phyloP scores from a whole-genome alignment of 1,139 yeast genomes.

The Schwanniomyces etchellsii region DNA sequence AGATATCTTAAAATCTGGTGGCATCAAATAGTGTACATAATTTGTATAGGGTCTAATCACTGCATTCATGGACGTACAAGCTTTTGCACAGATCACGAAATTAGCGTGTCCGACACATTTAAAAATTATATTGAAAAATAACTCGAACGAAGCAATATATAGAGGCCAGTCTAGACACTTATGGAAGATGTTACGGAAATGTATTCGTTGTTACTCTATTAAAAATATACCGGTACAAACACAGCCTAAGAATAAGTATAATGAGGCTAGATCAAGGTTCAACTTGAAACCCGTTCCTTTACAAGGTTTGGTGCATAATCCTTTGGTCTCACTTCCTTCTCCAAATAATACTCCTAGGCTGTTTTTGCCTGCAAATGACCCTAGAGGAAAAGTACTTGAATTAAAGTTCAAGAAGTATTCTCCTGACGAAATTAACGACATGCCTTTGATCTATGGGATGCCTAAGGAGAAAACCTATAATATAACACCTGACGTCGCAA shows the following conservation, averaged over 20 bases:
- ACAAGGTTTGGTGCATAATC: conserved; percentile 35
- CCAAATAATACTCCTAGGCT: conserved; percentile 57
- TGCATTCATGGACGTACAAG: not conserved
- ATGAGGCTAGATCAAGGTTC: conserved; percentile 33
- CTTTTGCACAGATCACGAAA: not conserved
- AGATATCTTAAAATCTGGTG: not conserved
- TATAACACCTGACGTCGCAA: conserved; percentile 55
- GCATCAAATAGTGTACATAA: not conserved
- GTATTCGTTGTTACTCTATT: conserved; percentile 11
- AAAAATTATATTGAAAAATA: not conserved
- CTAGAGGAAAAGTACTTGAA: conserved; percentile 38
- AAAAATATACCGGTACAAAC: conserved; percentile 26
- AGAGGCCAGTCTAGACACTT: conserved; percentile 13
- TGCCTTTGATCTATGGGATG: conserved; percentile 45
- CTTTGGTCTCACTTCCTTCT: conserved; percentile 29
- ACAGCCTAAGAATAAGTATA: conserved; percentile 34
- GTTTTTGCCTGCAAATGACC: conserved; percentile 63
- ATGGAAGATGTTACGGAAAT: conserved; percentile 6
- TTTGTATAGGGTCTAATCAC: not conserved
- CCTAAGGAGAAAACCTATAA: conserved; percentile 47
- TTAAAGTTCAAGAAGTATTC: conserved; percentile 18
- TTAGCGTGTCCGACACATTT: not conserved
- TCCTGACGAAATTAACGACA: conserved; percentile 41
- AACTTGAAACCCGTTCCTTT: conserved; percentile 38
- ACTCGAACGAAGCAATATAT: not conserved